phyloP scores from a whole-genome alignment of 2,329 filamentous ascomycete genomes.

The Neoascochyta sp. region DNA sequence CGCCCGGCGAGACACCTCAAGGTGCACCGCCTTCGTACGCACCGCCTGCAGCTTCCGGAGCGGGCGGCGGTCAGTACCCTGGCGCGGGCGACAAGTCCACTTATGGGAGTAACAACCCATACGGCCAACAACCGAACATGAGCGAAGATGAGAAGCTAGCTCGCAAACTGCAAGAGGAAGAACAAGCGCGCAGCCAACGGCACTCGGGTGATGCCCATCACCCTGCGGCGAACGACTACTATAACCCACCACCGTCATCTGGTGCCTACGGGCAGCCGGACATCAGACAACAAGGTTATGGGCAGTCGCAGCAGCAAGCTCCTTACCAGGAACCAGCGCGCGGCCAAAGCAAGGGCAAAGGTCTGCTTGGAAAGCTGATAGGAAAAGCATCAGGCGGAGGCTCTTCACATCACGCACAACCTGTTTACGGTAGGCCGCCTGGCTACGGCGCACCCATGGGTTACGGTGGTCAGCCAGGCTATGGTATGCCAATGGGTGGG shows the following conservation, averaged over 20 bases:
- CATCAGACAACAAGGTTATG: slow-evolving; percentile 7
- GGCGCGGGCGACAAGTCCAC: slow-evolving; percentile 45
- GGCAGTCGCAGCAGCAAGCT: slow-evolving; percentile 14
- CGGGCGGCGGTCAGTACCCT: slow-evolving; percentile 28
- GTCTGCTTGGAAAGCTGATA: slow-evolving; percentile 52
- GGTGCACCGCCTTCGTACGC: slow-evolving; percentile 68
- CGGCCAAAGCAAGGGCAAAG: slow-evolving; percentile 39
- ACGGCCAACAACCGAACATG: slow-evolving; percentile 40
- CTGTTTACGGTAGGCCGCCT: slow-evolving; percentile 18
- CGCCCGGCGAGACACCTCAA: slow-evolving; percentile 47
- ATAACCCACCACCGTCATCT: slow-evolving; percentile 32
- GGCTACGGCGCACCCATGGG: slow-evolving; percentile 20
- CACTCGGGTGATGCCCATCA: slow-evolving; percentile 39
- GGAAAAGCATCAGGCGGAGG: slow-evolving; percentile 45
- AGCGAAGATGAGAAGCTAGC: slow-evolving; percentile 72
- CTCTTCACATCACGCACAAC: slow-evolving; percentile 33
- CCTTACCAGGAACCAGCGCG: slow-evolving; percentile 21
- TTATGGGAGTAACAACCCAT: slow-evolving; percentile 65
- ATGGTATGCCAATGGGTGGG: slow-evolving; percentile 13
- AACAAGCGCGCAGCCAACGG: slow-evolving; percentile 59
- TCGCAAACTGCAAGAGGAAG: slow-evolving; percentile 75
- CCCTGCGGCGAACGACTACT: slow-evolving; percentile 50
- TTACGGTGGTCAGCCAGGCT: slow-evolving; percentile 29
- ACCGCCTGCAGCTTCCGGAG: slow-evolving; percentile 37
- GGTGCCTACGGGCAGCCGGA: slow-evolving; percentile 5